Evolutionary conservation across 1,139 yeast genomes (phyloP).

Genomic region (Nakaseomyces kungkrabaensis): DNA sequence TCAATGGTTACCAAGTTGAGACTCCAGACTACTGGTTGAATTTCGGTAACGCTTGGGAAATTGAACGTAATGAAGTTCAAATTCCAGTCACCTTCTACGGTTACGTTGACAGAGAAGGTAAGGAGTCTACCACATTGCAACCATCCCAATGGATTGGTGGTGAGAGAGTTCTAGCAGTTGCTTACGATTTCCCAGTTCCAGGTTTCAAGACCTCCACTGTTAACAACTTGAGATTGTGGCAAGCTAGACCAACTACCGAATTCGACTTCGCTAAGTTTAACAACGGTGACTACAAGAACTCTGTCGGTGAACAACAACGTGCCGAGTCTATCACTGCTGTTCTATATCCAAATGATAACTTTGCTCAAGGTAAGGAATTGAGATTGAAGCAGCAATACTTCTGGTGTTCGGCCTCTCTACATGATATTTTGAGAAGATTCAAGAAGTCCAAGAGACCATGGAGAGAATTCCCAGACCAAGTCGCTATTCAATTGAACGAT

Average conservation of each 20-base stretch:
- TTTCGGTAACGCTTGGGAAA: constrained; percentile 87
- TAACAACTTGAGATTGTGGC: constrained; percentile 85
- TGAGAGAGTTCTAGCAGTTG: constrained; percentile 79
- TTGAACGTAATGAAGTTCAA: constrained; percentile 75
- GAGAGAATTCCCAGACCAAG: constrained; percentile 73
- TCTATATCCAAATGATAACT: constrained; percentile 85
- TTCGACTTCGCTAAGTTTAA: constrained; percentile 89
- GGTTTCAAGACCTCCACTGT: constrained; percentile 80
- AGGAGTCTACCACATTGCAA: constrained; percentile 40
- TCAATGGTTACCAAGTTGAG: constrained; percentile 90
- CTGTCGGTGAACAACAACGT: constrained; percentile 73
- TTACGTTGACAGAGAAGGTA: constrained; percentile 55
- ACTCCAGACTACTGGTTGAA: constrained; percentile 91
- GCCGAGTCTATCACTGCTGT: constrained; percentile 92
- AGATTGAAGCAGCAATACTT: constrained; percentile 93
- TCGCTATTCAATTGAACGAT: constrained; percentile 89
- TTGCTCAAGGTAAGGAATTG: constrained; percentile 82
- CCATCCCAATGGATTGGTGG: constrained; percentile 71
- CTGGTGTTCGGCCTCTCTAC: constrained; percentile 93
- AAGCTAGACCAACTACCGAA: constrained; percentile 81
- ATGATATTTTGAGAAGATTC: constrained; percentile 85
- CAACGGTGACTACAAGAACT: constrained; percentile 80
- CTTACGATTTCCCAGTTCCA: constrained; percentile 91
- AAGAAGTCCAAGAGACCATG: constrained; percentile 72
- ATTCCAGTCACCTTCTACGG: constrained; percentile 93